phyloP scores from a whole-genome alignment of 208 protist species.

The Crithidia fasciculata region DNA sequence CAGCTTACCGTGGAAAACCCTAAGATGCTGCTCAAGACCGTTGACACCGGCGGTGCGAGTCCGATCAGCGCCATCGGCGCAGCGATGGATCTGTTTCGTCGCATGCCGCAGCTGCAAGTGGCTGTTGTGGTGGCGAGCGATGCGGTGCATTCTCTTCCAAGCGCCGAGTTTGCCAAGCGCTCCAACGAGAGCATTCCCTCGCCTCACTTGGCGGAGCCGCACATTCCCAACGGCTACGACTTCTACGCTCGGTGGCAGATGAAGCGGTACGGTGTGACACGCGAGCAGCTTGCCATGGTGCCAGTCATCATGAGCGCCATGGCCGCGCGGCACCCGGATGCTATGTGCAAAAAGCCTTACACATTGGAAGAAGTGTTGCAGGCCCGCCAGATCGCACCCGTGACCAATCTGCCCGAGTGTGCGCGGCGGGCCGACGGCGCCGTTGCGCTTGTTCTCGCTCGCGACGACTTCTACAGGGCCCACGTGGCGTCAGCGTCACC shows the following conservation, averaged over 20 bases:
- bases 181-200: slow-evolving; percentile 48
- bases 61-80: slow-evolving; percentile 63
- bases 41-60: slow-evolving; percentile 76
- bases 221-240: slow-evolving; percentile 78
- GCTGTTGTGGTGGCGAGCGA: slow-evolving; percentile 71
- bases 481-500: slow-evolving; percentile 26
- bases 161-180: slow-evolving; percentile 42
- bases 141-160: slow-evolving; percentile 53
- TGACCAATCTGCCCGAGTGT: slow-evolving; percentile 65
- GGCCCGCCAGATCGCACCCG: slow-evolving; percentile 53
- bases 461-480: slow-evolving; percentile 47
- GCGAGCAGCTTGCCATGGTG: slow-evolving; percentile 82
- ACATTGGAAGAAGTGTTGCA: slow-evolving; percentile 53
- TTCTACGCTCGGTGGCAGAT: slow-evolving; percentile 79
- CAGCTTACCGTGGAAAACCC: slow-evolving; percentile 42
- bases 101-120: slow-evolving; percentile 36
- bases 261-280: slow-evolving; percentile 57
- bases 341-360: slow-evolving; percentile 54
- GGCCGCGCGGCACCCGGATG: slow-evolving; percentile 65
- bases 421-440: slow-evolving; percentile 77
- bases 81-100: slow-evolving; percentile 50
- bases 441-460: slow-evolving; percentile 59
- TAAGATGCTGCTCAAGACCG: slow-evolving; percentile 55
- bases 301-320: slow-evolving; percentile 73
- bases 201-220: slow-evolving; percentile 46